Percentiles rank a stretch among this genome's conserved stretches.
Evolutionary conservation across 1,139 yeast genomes (phyloP).

Genomic region (Arxiozyma telluris): DNA sequence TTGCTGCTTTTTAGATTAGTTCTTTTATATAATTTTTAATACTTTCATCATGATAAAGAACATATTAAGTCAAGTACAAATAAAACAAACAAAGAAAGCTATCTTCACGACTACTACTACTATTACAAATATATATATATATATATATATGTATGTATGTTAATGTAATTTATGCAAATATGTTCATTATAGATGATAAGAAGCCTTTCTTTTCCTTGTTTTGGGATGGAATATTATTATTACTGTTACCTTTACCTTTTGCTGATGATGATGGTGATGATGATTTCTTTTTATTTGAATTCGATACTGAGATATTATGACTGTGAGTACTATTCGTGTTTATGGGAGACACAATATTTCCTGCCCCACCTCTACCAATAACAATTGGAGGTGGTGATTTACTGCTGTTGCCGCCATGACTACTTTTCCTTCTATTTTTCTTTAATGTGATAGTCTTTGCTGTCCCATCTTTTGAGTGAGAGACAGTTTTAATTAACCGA

Average conservation of each 20-base stretch:
- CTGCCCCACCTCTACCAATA: conserved; percentile 33
- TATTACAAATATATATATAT: neutral
- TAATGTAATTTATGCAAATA: conserved; percentile 5
- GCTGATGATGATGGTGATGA: conserved; percentile 7
- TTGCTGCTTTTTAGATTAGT: neutral
- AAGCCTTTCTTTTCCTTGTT: conserved; percentile 13
- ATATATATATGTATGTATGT: no score
- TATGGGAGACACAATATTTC: conserved; percentile 35
- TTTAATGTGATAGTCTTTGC: neutral
- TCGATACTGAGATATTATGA: neutral
- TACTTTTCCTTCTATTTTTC: conserved; percentile 1
- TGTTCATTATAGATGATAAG: conserved; percentile 10
- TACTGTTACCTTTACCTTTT: conserved; percentile 10
- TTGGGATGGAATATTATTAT: neutral
- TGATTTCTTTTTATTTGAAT: conserved; percentile 2
- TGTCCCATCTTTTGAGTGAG: neutral
- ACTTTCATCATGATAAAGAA: no score
- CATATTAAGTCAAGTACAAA: no score
- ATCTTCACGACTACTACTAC: neutral
- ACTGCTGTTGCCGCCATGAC: neutral
- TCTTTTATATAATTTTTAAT: no score
- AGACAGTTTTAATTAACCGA: neutral
- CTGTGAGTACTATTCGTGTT: conserved; percentile 6
- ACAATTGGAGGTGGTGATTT: conserved; percentile 7
- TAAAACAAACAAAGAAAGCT: no score